Base-by-base conservation (phyloP, 345 rosid species). In the Reutealis trisperma region DNA sequence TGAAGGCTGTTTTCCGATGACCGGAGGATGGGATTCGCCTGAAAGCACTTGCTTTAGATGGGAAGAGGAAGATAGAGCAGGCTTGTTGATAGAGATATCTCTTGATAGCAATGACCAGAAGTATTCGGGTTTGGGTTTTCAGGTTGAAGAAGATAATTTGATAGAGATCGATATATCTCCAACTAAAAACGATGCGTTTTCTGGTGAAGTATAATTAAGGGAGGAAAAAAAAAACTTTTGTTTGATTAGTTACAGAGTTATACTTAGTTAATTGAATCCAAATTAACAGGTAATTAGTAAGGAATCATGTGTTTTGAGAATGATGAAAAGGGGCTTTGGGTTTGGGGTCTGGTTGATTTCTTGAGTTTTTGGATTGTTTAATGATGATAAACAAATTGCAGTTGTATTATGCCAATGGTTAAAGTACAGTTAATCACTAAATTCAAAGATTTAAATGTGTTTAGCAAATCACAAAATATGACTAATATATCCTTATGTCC, bases 151-250 rank as follows among this genome's bases (percentile, higher is more conserved):
- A 73, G 98, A 90, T 6, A 92, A 84, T 74, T 63, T 88, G 81
- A 90, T 90, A 32, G 94, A 93, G 85, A 94, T 94, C 69, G 89
- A 90, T 74, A 79, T 91, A 52, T 91, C 90, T 63, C 80, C 79
- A 72, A 42, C 49, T 14, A 80, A 65, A 58, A 72, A 44, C 13
- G 75, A 34, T 2, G 75, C 66, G 68, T 22, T 16, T 74, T 21
- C 74, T 18, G 79, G 76, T 30, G 59, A 25, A 37, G 55, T 27
- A 67, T 45, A 71, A 65, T 65, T 71, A 24, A 9, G 15, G 14
- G 12, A 67, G 42, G 4, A 54, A 63, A 52, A 1, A 6, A 25
- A 13, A 8, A 18, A 15, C 2, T 34, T 49, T 16, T 16, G 6
- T 13, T 30, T 18, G 16, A 61, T 11, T 49, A 63, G 24, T 70